Base-by-base conservation (phyloP, 1,284 basidiomycete genomes). In the Ustilago loliicola region DNA sequence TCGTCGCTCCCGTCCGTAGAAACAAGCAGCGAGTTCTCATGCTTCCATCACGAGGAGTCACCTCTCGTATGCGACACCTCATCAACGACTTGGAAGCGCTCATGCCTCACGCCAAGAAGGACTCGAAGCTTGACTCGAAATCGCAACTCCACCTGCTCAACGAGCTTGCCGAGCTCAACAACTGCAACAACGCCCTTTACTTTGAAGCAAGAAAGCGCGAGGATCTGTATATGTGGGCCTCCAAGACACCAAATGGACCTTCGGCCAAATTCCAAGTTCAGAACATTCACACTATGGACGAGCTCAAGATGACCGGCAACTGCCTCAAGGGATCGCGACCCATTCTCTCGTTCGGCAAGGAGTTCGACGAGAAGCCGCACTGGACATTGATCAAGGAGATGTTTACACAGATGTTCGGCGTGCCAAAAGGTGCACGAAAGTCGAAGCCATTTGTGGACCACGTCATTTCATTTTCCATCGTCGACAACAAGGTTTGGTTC, bases 241-340 rank as follows among this genome's bases (percentile, higher is more conserved):
- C 93, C 25, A 96, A 98, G 87, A 94, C 95, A 48, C 97, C 97
- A 23, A 99, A 99, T 85, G 97, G 97, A 1, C 97, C 97, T 8
- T 95, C 93, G 80, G 92, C 96, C 86, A 98, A 98, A 87, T 91
- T 98, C 89, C 96, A 98, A 85, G 95, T 98, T 23, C 95, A 98
- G 87, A 99, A 99, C 87, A 90, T 98, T 66, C 97, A 99, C 87
- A 99, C 97, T 47, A 99, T 99, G 97, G 97, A 99, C 88, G 97
- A 99, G 87, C 90, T 99, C 81, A 99, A 99, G 88, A 94, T 99
- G 96, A 98, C 96, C 3, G 97, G 97, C 27, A 99, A 99, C 87
- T 99, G 97, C 87, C 88, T 99, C 80, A 98, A 98, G 88, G 97
- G 97, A 17, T 94, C 93, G 80, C 89, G 97, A 62, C 96, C 96